Base-by-base conservation (phyloP, 1,139 yeast species). In the Arxiozyma bovina region DNA sequence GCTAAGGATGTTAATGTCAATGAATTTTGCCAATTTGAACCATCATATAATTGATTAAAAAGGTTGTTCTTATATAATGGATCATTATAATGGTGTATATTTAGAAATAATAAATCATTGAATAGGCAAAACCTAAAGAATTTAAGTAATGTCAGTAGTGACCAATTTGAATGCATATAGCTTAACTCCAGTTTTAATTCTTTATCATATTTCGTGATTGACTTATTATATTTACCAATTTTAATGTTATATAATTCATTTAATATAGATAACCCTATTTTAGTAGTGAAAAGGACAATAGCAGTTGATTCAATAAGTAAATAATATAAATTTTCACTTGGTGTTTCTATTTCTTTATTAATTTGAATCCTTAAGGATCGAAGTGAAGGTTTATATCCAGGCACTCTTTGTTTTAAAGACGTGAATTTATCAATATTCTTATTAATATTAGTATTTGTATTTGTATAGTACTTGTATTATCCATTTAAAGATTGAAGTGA, bases 231-330 rank as follows among this genome's bases (percentile, higher is more conserved):
- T 40, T 17, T 50, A 48, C 34, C 48, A 48, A 12, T 7, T 38
- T 48, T 48, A 18, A 25, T 43, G 42, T 56, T 57, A 27, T 54
- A 50, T 21, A 58, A 50, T 42, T 54, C 49, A 11, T 57, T 50
- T 45, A 63, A 38, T 17, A 63, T 52, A 15, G 63, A 57, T 3
- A 52, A 48, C 4, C 70, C 70, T 4, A 63, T 42, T 43, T 52
- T 54, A 9, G 70, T 65, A 12, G 63, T 60, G 46, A 63, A 60
- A 2, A 65, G 53, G 11, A 60, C 57, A n/a, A 64, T 45, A 5
- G 57, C 38, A 12, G 58, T 38, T 25, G 60, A 54, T 52, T 65
- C 67, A 11, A 59, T 30, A 18, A 43, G 15, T 3, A 49, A 15
- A 22, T 9, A 49, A 27, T 49, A 21, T 42, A 48, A n/a, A 18